These are phyloP conservation scores for Diaporthe sp. DNA, from an alignment of 2,329 filamentous ascomycete genomes.

Conservation along the genomic window DNA sequence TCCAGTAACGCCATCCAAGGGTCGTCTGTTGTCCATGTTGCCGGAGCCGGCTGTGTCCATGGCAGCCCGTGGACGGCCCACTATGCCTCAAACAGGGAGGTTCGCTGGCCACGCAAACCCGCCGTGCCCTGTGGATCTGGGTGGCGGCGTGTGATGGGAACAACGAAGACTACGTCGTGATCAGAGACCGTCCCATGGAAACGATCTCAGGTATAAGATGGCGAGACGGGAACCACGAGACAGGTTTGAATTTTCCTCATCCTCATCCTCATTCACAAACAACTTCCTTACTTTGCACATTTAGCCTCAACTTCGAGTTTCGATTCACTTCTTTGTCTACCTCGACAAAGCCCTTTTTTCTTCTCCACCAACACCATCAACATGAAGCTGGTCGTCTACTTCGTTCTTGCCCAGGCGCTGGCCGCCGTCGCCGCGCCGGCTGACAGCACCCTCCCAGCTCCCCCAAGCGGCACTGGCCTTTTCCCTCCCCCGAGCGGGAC, in stretches of 20 bases:
- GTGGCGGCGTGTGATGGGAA: slow-evolving; percentile 3
- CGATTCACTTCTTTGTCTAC: slow-evolving; percentile 1
- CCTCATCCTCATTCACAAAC: slow-evolving; percentile 14
- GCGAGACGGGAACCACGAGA: slow-evolving; percentile 1
- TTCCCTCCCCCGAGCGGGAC: slow-evolving; percentile 13
- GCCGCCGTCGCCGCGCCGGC: slow-evolving; percentile 30
- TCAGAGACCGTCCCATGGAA: not conserved
- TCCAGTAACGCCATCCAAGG: not conserved
- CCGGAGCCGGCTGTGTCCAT: slow-evolving; percentile 2
- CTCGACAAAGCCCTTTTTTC: slow-evolving; percentile 7
- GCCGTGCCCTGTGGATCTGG: slow-evolving; percentile 10
- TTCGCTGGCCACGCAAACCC: slow-evolving; percentile 15
- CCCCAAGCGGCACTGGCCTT: not conserved
- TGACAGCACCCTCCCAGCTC: not conserved
- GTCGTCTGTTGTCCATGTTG: not conserved
- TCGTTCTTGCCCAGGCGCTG: slow-evolving; percentile 30
- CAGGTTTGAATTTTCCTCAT: not conserved
- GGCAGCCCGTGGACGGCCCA: slow-evolving; percentile 5
- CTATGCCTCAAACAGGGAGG: slow-evolving; percentile 26
- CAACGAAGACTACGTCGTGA: not conserved
- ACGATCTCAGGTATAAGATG: slow-evolving; percentile 7
- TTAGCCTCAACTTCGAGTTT: slow-evolving; percentile 16
- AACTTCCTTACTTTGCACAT: slow-evolving; percentile 20
- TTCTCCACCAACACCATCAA: slow-evolving; percentile 4
- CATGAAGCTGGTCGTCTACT: slow-evolving; percentile 26